Evolutionary conservation across 2,329 filamentous ascomycete genomes (phyloP).

Genomic region (Ceratocystis harringtonii): DNA sequence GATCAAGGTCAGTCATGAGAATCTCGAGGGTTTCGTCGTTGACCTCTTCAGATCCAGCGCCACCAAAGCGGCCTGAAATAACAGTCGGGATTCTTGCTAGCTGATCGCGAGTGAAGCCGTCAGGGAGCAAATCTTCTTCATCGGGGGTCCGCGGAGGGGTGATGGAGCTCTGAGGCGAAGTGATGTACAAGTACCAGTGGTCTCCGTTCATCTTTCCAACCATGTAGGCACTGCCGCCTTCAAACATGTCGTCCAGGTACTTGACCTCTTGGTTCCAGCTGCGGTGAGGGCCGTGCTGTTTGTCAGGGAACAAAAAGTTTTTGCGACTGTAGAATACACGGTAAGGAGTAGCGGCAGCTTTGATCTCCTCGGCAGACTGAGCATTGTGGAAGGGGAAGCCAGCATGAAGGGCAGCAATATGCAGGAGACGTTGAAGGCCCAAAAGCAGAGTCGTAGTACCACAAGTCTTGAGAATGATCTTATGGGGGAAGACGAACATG

Average conservation of each 20-base stretch:
- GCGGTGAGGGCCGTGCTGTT: conserved; percentile 83
- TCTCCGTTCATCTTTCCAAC: conserved; percentile 99
- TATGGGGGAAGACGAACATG: conserved; percentile 99
- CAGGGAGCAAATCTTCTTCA: conserved; percentile 19
- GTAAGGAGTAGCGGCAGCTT: conserved; percentile 72
- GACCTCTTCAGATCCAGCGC: conserved; percentile 30
- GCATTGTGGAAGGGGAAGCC: conserved; percentile 77
- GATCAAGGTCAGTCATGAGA: conserved; percentile 57
- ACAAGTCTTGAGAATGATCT: conserved; percentile 96
- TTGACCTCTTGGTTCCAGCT: conserved; percentile 97
- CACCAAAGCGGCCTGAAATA: conserved; percentile 26
- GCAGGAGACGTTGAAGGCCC: conserved; percentile 77
- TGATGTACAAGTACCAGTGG: conserved; percentile 98
- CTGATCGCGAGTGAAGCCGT: conserved; percentile 26
- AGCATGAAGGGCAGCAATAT: conserved; percentile 74
- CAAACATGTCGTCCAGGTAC: conserved; percentile 81
- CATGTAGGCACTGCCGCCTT: conserved; percentile 93
- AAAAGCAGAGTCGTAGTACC: conserved; percentile 88
- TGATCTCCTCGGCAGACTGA: conserved; percentile 48
- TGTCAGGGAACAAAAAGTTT: conserved; percentile 92
- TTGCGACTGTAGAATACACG: conserved; percentile 98
- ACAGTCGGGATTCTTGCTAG: conserved; percentile 41
- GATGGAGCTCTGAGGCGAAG: conserved; percentile 62
- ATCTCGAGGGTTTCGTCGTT: conserved; percentile 66
- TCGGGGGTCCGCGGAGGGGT: conserved; percentile 72